A percentile compares a stretch with the other conserved stretches of the same genome.
These are phyloP conservation scores for Fraxinus floribunda DNA, from an alignment of 305 asterid genomes.

Conservation along the genomic window DNA sequence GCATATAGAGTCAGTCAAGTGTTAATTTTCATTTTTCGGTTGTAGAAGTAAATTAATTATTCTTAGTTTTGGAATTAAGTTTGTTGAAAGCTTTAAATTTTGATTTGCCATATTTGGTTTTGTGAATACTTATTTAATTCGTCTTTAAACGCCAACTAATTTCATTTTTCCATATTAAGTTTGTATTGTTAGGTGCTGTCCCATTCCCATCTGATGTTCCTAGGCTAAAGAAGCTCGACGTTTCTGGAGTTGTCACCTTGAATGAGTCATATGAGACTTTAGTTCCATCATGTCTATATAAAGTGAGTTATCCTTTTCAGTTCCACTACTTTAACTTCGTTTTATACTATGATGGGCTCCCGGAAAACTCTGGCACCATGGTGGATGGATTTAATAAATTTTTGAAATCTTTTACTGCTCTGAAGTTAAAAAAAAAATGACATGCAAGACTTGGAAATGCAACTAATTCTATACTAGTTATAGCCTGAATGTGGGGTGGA, in stretches of 20 bases:
- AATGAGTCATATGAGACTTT: constrained; percentile 70
- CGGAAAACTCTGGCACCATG: background rate
- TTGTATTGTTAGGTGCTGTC: constrained; percentile 66
- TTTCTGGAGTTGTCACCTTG: constrained; percentile 58
- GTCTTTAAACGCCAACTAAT: background rate
- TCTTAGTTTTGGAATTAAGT: background rate
- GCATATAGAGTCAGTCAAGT: background rate
- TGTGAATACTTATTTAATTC: constrained; percentile 8
- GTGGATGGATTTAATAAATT: background rate
- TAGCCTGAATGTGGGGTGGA: background rate
- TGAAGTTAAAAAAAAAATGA: background rate
- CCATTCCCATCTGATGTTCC: constrained; percentile 64
- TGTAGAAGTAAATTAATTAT: background rate
- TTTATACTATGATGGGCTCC: background rate
- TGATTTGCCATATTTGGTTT: background rate
- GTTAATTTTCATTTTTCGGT: background rate
- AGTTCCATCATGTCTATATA: constrained; percentile 56
- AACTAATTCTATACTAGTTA: background rate
- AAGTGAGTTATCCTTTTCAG: constrained; percentile 35
- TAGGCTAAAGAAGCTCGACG: constrained; percentile 53
- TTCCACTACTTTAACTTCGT: background rate
- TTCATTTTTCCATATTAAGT: constrained; percentile 28
- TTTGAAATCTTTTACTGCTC: background rate
- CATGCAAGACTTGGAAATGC: constrained; percentile 2
- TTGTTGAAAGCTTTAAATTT: background rate